These are phyloP conservation scores for Rhizodiscina lignyota DNA, from an alignment of 495 filamentous ascomycete genomes.

Conservation along the genomic window DNA sequence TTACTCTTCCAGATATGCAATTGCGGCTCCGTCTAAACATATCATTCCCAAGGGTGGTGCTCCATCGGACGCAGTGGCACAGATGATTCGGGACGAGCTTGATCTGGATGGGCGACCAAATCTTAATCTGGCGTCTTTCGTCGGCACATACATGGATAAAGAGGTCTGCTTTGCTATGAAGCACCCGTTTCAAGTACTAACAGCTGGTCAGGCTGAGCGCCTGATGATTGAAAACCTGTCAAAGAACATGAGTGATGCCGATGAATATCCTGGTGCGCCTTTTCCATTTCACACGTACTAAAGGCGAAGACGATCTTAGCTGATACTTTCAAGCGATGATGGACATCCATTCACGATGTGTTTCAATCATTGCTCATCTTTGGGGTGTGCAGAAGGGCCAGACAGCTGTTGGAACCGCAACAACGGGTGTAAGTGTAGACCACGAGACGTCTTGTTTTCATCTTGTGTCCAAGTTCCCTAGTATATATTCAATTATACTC, in stretches of 20 bases:
- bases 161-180: too few relatives aligned
- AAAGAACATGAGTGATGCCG: conserved; percentile 53
- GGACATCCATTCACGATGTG: conserved; percentile 54
- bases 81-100: conserved; percentile 56
- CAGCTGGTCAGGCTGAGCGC: conserved; percentile 43
- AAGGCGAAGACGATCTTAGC: too few relatives aligned
- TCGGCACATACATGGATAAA: conserved; percentile 56
- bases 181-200: too few relatives aligned
- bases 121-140: conserved; percentile 55
- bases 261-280: conserved; percentile 64
- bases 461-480: too few relatives aligned
- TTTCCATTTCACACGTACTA: too few relatives aligned
- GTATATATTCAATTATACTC: too few relatives aligned
- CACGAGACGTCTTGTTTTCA: too few relatives aligned
- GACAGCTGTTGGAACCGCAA: conserved; percentile 54
- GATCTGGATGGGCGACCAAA: conserved; percentile 36
- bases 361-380: conserved; percentile 52
- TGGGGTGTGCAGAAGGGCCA: conserved; percentile 51
- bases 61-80: conserved; percentile 45
- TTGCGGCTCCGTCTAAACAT: conserved; percentile 44
- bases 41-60: conserved; percentile 43
- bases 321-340: too few relatives aligned
- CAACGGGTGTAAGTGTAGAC: conserved; percentile 60
- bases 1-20: conserved; percentile 47
- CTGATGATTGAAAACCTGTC: conserved; percentile 51